Evolutionary conservation across 1,284 basidiomycete species (phyloP).

Genomic region (Wolfiporia cocos): DNA sequence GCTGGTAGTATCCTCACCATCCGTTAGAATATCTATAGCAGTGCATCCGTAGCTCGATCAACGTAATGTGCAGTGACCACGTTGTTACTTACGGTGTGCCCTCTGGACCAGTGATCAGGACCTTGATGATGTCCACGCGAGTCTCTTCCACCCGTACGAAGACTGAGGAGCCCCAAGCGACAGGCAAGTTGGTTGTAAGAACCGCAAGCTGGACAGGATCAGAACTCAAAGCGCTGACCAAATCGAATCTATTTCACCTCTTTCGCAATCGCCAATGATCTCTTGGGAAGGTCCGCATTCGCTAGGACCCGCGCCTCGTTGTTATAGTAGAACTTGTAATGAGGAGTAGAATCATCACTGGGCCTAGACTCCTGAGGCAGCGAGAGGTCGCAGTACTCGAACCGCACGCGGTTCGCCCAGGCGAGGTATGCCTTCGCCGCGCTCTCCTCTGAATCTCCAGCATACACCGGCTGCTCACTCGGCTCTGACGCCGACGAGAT

Average conservation of each 20-base stretch:
- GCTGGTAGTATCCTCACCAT: slow-evolving; percentile 44
- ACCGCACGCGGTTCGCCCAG: slow-evolving; percentile 76
- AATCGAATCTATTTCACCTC: slow-evolving; percentile 45
- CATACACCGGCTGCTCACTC: slow-evolving; percentile 34
- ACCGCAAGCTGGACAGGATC: slow-evolving; percentile 66
- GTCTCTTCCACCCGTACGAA: slow-evolving; percentile 84
- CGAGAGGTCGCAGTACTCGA: slow-evolving; percentile 83
- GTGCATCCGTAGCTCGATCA: slow-evolving; percentile 2
- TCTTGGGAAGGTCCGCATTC: slow-evolving; percentile 75
- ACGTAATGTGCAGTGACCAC: not conserved
- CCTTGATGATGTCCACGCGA: slow-evolving; percentile 88
- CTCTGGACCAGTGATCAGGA: slow-evolving; percentile 84
- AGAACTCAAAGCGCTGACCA: not conserved
- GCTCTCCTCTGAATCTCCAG: slow-evolving; percentile 58
- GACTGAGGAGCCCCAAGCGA: slow-evolving; percentile 86
- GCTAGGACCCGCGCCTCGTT: slow-evolving; percentile 76
- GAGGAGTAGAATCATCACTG: slow-evolving; percentile 47
- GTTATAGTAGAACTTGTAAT: slow-evolving; percentile 77
- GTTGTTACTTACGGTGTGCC: slow-evolving; percentile 73
- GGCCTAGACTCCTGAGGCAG: slow-evolving; percentile 32
- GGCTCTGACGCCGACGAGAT: slow-evolving; percentile 44
- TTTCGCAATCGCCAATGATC: slow-evolving; percentile 88
- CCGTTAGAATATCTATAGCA: slow-evolving; percentile 71
- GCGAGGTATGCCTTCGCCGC: slow-evolving; percentile 67
- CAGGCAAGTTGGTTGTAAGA: slow-evolving; percentile 83